Evolutionary conservation across 495 filamentous ascomycete genomes (phyloP), one percentile per base, ranked within the genome.

Genomic region (Arthonia radiata): DNA sequence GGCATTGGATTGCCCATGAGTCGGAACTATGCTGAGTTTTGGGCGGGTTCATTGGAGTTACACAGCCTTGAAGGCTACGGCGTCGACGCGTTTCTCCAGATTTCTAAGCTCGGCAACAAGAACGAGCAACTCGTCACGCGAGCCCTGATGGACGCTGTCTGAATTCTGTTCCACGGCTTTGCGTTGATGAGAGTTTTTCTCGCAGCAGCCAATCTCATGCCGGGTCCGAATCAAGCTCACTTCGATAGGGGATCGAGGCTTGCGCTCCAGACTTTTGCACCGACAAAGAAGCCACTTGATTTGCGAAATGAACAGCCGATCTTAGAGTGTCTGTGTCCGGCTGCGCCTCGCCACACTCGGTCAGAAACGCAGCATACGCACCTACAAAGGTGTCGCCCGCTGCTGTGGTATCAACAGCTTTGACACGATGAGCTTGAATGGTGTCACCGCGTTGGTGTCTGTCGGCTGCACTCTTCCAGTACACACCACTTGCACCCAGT

Each of bases 51-150:
- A 42, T 48, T 99, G 14, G 79, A 92, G 43, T 41, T 94, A 33
- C 86, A 94, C 45, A 91, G 71, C 44, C 49, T 99, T 18, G 86
- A 94, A 38, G 86, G 86, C 0, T 99, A 93, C 38, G 86, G 86
- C 2, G 80, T 89, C n/a, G 86, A 99, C 52, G 83, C 76, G 1
- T 99, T 94, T 43, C 47, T 99, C 33, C 83, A 94, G 48, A 91
- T 99, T 19, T 83, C 78, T 4, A 92, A 92, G 48, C 58, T 99
- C 29, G 86, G 86, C 13, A 99, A 99, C 49, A 93, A 93, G 57
- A 92, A 92, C 42, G 86, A 99, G 55, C 82, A 90, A 44, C 52
- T 99, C 27, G 86, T 70, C 7, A 89, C 77, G 17, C 53, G 82
- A 40, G 81, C 81, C 13, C 70, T 61, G 27, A 80, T 91, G 58